A percentile compares a stretch with the other conserved stretches of the same genome.
Evolutionary conservation across 148 eudicot genomes (phyloP).

Genomic region (Amaranthus cruentus): DNA sequence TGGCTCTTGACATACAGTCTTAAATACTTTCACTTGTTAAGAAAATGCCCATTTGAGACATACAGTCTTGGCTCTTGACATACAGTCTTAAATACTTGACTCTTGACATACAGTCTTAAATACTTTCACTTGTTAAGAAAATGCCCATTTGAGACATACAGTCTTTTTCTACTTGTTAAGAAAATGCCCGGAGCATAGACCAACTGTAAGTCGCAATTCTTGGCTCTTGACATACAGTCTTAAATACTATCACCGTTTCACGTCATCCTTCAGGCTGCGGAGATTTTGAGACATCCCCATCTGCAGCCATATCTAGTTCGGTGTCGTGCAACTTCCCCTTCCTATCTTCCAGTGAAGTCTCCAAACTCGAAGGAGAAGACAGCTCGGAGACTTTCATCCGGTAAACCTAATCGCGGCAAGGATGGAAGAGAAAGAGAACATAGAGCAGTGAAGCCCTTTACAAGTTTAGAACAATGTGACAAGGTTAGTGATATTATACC

Average conservation of each 20-base stretch:
- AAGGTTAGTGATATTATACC: slow-evolving; percentile 23
- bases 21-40: neutral
- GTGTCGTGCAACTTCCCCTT: slow-evolving; percentile 68
- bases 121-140: too few relatives aligned
- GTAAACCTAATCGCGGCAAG: slow-evolving; percentile 38
- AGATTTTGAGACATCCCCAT: slow-evolving; percentile 75
- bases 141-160: too few relatives aligned
- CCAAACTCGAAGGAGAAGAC: slow-evolving; percentile 62
- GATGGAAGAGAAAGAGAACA: slow-evolving; percentile 34
- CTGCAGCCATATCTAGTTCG: slow-evolving; percentile 70
- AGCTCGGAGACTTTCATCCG: slow-evolving; percentile 45
- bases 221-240: slow-evolving; percentile 13
- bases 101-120: too few relatives aligned
- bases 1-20: slow-evolving; percentile 13
- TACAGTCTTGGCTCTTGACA: too few relatives aligned
- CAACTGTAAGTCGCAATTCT: slow-evolving; percentile 60
- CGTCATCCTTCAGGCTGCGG: slow-evolving; percentile 60
- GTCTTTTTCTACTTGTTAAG: slow-evolving; percentile 49
- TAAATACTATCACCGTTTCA: neutral
- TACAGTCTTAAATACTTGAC: too few relatives aligned
- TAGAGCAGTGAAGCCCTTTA: slow-evolving; percentile 31
- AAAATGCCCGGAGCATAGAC: slow-evolving; percentile 87
- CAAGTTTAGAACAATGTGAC: slow-evolving; percentile 29
- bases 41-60: too few relatives aligned
- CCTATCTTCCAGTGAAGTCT: slow-evolving; percentile 78